Evolutionary conservation across 2,329 filamentous ascomycete genomes (phyloP).

Genomic region (Volutella citrinella): DNA sequence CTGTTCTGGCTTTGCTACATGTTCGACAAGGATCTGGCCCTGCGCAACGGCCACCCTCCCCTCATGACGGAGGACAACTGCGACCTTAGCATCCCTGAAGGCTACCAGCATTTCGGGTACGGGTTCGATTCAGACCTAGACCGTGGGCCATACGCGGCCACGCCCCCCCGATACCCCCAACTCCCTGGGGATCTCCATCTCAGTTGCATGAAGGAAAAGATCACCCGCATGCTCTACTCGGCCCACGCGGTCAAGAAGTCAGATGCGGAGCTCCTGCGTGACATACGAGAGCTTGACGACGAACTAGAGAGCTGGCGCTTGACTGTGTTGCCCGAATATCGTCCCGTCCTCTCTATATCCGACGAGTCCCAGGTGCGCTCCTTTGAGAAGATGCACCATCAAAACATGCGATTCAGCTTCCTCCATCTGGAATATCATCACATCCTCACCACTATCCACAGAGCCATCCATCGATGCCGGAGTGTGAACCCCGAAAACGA

Average conservation of each 20-base stretch:
- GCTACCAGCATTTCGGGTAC: too few species aligned
- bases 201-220: slow-evolving; percentile 48
- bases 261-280: slow-evolving; percentile 50
- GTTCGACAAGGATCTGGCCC: slow-evolving; percentile 24
- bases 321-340: slow-evolving; percentile 40
- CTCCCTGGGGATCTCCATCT: slow-evolving; percentile 45
- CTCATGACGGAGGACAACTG: slow-evolving; percentile 36
- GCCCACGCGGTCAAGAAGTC: slow-evolving; percentile 43
- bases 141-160: neutral
- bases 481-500: neutral
- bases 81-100: neutral
- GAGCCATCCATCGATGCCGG: slow-evolving; percentile 48
- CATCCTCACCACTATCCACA: slow-evolving; percentile 51
- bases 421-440: slow-evolving; percentile 53
- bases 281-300: slow-evolving; percentile 54
- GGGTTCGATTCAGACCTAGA: neutral
- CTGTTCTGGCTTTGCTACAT: slow-evolving; percentile 28
- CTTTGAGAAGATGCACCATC: slow-evolving; percentile 6
- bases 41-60: slow-evolving; percentile 21
- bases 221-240: slow-evolving; percentile 47
- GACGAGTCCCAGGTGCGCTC: neutral
- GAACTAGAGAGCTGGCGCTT: slow-evolving; percentile 52
- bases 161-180: slow-evolving; percentile 20
- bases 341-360: slow-evolving; percentile 43
- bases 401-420: slow-evolving; percentile 43